A percentile compares a stretch with the other conserved stretches of the same genome.
Evolutionary conservation across 805 yeast species (phyloP).

Genomic region (Yarrowia sp.): DNA sequence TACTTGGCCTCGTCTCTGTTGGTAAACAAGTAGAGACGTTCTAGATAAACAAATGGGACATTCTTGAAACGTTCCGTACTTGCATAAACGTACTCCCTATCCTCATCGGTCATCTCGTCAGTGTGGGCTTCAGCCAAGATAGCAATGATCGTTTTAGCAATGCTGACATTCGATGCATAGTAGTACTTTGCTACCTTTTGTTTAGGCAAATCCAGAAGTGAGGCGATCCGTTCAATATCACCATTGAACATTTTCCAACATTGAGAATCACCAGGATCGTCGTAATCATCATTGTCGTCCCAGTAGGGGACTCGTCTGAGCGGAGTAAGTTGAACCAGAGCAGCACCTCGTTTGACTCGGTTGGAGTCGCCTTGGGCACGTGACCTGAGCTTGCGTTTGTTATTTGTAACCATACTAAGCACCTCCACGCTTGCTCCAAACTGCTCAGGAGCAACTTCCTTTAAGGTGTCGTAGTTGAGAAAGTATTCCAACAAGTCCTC

Average conservation of each 20-base stretch:
- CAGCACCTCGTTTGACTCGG: slow-evolving; percentile 8
- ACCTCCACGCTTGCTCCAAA: slow-evolving; percentile 11
- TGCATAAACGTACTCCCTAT: not conserved
- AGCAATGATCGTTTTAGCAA: slow-evolving; percentile 2
- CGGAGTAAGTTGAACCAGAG: slow-evolving; percentile 9
- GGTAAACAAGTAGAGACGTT: not conserved
- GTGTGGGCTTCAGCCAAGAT: not conserved
- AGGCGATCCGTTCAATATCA: not conserved
- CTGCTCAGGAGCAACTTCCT: slow-evolving; percentile 16
- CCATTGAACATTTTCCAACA: slow-evolving; percentile 21
- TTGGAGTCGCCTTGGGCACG: slow-evolving; percentile 8
- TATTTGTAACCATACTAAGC: not conserved
- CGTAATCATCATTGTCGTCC: not conserved
- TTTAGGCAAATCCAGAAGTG: not conserved
- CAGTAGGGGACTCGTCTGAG: slow-evolving; percentile 6
- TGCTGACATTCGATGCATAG: not conserved
- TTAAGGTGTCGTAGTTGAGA: slow-evolving; percentile 6
- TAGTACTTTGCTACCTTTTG: slow-evolving; percentile 15
- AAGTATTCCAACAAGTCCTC: slow-evolving; percentile 21
- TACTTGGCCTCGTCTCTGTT: not conserved
- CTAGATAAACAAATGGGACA: slow-evolving; percentile 4
- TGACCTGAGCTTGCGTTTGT: not conserved
- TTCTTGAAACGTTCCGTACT: not conserved
- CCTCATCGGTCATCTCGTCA: not conserved
- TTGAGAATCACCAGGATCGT: slow-evolving; percentile 5